These are phyloP conservation scores for Plicaturopsis crispa DNA, from an alignment of 768 basidiomycete genomes.

Conservation along the genomic window DNA sequence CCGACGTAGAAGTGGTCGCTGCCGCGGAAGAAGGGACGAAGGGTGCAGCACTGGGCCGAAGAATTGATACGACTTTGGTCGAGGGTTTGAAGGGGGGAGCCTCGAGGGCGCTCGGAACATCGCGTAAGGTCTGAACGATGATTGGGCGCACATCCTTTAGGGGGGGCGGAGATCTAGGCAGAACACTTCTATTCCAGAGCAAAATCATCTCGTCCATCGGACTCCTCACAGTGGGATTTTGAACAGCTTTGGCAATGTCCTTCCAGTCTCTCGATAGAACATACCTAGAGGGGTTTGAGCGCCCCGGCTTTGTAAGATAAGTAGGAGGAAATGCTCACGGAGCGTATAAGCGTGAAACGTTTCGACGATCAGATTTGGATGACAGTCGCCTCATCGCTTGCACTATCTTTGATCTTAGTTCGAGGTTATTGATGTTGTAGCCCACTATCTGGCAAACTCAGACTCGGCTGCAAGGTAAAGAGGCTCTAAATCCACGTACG, in stretches of 20 bases:
- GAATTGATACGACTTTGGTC: too few species aligned
- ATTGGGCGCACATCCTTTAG: too few species aligned
- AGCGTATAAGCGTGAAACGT: constrained; percentile 5
- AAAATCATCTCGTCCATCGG: too few species aligned
- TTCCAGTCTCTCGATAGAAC: constrained; percentile 18
- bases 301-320: not conserved
- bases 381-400: constrained; percentile 9
- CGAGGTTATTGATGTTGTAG: constrained; percentile 18
- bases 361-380: constrained; percentile 8
- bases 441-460: constrained; percentile 17
- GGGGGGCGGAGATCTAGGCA: too few species aligned
- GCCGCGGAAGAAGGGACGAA: too few species aligned
- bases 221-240: too few species aligned
- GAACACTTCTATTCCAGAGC: too few species aligned
- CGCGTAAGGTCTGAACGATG: too few species aligned
- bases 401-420: constrained; percentile 11
- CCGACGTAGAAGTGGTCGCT: too few species aligned
- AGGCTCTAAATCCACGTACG: constrained; percentile 29
- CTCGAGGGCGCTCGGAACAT: too few species aligned
- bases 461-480: not conserved
- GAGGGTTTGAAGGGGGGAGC: too few species aligned
- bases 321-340: not conserved
- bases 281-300: constrained; percentile 12
- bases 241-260: constrained; percentile 15
- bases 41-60: too few species aligned